These are phyloP conservation scores for Fagopyrum homotropicum DNA, from an alignment of 148 eudicot genomes.

Conservation along the genomic window DNA sequence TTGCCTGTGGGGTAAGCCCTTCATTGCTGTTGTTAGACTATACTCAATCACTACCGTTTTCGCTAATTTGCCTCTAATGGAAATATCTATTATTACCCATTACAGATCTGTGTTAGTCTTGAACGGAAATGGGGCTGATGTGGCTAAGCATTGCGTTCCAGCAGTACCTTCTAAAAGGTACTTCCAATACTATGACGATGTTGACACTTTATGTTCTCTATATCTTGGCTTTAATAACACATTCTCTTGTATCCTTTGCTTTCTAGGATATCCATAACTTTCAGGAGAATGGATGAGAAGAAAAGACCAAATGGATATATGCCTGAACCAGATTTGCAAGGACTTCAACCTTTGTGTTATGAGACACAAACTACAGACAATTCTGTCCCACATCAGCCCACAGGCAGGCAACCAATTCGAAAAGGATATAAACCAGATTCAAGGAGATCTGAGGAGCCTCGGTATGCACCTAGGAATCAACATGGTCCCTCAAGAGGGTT, in stretches of 20 bases:
- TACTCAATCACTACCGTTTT: neutral
- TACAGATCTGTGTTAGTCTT: constrained; percentile 41
- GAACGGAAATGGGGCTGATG: constrained; percentile 46
- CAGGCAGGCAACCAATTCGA: constrained; percentile 16
- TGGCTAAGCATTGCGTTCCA: constrained; percentile 51
- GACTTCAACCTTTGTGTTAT: constrained; percentile 28
- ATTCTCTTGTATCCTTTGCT: neutral
- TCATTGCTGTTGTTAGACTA: neutral
- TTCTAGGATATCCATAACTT: constrained; percentile 40
- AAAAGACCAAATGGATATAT: constrained; percentile 30
- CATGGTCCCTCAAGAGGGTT: constrained; percentile 24
- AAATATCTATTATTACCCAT: neutral
- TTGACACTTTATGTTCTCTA: neutral
- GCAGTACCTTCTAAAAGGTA: constrained; percentile 49
- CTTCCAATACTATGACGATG: no score
- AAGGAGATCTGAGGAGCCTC: constrained; percentile 30
- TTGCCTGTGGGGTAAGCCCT: constrained; percentile 79
- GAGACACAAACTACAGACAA: constrained; percentile 17
- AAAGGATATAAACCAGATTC: constrained; percentile 25
- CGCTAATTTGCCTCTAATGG: neutral
- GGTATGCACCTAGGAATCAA: constrained; percentile 23
- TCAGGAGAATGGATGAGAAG: constrained; percentile 42
- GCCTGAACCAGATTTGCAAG: constrained; percentile 34
- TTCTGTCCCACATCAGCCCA: constrained; percentile 12
- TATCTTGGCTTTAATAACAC: neutral